phyloP scores from a whole-genome alignment of 768 basidiomycete species.

The Pisolithus microcarpus region DNA sequence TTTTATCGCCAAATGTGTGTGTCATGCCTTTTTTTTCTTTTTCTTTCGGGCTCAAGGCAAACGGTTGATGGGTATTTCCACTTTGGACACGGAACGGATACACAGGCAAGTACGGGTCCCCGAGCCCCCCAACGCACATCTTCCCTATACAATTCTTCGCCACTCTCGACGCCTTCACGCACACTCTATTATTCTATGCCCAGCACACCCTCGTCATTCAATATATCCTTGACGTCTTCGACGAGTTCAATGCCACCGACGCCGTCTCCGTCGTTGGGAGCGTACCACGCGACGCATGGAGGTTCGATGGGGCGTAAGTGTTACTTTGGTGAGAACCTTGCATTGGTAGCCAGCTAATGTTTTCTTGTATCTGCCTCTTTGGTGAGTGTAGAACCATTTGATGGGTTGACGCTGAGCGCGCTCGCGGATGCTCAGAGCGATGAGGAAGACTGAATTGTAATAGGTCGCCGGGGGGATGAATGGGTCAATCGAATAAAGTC shows the following conservation, averaged over 20 bases:
- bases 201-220: conserved; percentile 33
- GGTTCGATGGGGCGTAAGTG: conserved; percentile 30
- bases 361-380: neutral
- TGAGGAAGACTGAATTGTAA: conserved; percentile 17
- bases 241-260: conserved; percentile 26
- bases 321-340: neutral
- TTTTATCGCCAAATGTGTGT: conserved; percentile 20
- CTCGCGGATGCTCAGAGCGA: conserved; percentile 17
- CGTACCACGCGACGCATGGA: conserved; percentile 33
- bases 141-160: conserved; percentile 25
- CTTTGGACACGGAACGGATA: neutral
- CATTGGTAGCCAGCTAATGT: neutral
- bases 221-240: conserved; percentile 27
- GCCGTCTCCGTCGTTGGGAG: conserved; percentile 32
- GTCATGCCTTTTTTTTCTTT: neutral
- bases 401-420: conserved; percentile 21
- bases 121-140: conserved; percentile 24
- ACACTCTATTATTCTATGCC: conserved; percentile 29
- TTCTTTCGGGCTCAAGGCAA: neutral
- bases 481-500: too few species aligned
- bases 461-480: too few species aligned
- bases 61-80: neutral
- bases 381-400: conserved; percentile 20
- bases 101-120: conserved; percentile 3
- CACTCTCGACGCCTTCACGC: conserved; percentile 26